These are phyloP conservation scores for Withania somnifera DNA, from an alignment of 305 asterid species.

Conservation along the genomic window DNA sequence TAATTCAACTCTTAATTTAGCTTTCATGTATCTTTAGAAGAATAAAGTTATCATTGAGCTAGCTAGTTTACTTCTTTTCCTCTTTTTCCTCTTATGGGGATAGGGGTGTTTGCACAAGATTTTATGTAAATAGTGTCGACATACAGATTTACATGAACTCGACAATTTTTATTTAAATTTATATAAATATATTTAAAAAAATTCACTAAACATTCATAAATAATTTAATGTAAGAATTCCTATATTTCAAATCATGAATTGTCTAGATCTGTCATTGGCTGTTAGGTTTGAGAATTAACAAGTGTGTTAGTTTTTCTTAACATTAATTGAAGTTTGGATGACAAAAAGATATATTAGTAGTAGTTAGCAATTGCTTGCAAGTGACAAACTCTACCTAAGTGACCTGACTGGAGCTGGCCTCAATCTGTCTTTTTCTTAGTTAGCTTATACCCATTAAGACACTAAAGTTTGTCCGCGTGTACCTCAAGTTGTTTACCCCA, in stretches of 20 bases:
- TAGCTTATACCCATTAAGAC: conserved; percentile 1
- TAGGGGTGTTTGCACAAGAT: no score
- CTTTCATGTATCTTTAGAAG: not conserved
- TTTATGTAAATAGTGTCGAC: no score
- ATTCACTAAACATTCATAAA: no score
- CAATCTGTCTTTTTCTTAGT: not conserved
- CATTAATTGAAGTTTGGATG: conserved; percentile 4
- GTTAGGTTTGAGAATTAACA: not conserved
- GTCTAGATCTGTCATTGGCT: not conserved
- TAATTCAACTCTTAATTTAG: not conserved
- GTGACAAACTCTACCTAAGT: conserved; percentile 25
- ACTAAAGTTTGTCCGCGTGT: not conserved
- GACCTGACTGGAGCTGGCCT: not conserved
- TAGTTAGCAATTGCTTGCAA: conserved; percentile 19
- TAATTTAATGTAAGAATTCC: not conserved
- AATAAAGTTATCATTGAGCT: not conserved
- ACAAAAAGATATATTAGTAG: conserved; percentile 4
- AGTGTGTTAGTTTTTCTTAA: not conserved
- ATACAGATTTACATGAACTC: no score
- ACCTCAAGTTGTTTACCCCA: conserved; percentile 1
- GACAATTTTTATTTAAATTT: no score
- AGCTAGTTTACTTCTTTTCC: no score
- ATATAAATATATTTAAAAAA: no score
- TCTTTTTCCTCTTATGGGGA: no score
- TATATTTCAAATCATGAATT: not conserved